Evolutionary conservation across 495 filamentous ascomycete genomes (phyloP).

Genomic region (Podospora anserina): DNA sequence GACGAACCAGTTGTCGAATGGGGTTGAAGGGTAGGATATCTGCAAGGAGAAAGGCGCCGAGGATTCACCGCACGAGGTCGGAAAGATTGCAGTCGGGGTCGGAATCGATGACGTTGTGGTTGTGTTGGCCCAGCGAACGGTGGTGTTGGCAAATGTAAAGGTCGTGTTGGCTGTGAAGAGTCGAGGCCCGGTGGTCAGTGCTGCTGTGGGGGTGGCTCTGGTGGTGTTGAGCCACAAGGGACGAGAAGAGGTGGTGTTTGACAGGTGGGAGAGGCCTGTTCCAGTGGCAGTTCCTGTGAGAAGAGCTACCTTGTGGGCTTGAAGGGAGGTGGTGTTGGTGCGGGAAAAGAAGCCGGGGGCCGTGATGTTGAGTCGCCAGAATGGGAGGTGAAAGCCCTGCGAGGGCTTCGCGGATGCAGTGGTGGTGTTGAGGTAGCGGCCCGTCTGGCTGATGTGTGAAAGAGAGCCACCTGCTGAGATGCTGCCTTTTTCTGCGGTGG

Average conservation of each 20-base stretch:
- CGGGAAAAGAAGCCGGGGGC: not conserved
- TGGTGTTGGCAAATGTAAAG: not conserved
- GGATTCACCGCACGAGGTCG: not conserved
- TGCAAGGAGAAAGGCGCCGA: not conserved
- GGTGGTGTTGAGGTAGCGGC: not conserved
- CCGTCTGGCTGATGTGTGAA: not conserved
- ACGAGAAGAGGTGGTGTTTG: not conserved
- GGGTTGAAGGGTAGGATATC: not conserved
- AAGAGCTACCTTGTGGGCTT: not conserved
- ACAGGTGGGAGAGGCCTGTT: not conserved
- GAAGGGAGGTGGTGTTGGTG: not conserved
- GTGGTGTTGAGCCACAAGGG: slow-evolving; percentile 6
- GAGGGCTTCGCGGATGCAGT: not conserved
- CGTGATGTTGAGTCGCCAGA: slow-evolving; percentile 1
- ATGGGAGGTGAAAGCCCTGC: not conserved
- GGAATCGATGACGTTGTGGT: not conserved
- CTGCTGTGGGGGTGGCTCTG: not conserved
- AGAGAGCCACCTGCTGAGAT: not conserved
- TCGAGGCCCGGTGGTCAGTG: not conserved
- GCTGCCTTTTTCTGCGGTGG: not conserved
- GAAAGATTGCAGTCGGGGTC: not conserved
- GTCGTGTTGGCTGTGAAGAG: not conserved
- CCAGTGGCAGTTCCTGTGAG: not conserved
- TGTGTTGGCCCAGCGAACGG: slow-evolving; percentile 5
- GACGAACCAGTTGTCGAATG: not conserved